A percentile compares a stretch with the other conserved stretches of the same genome.
These are phyloP conservation scores for Blastocystis hominis DNA, from an alignment of 352 stramenopile species.

Conservation along the genomic window DNA sequence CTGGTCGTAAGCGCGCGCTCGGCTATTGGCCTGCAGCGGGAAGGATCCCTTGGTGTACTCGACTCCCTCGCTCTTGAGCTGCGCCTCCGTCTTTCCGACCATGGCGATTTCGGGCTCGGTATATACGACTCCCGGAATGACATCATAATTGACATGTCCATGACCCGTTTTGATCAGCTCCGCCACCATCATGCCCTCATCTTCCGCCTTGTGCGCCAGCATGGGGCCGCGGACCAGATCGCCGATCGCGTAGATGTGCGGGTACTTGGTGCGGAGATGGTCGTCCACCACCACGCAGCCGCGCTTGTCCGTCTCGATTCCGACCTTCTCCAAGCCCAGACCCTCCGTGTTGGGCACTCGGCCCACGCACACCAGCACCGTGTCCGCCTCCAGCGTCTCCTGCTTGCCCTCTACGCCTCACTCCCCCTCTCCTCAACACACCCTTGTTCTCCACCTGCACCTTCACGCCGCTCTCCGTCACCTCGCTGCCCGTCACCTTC, in stretches of 20 bases:
- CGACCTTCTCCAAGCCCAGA: conserved; percentile 87
- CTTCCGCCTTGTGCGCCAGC: conserved; percentile 97
- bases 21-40: conserved; percentile 90
- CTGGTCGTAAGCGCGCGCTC: conserved; percentile 82
- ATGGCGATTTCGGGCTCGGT: conserved; percentile 78
- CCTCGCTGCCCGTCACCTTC: conserved; percentile 80
- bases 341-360: conserved; percentile 85
- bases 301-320: conserved; percentile 85
- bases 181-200: conserved; percentile 91
- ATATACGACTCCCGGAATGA: conserved; percentile 90
- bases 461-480: conserved; percentile 80
- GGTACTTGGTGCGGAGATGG: conserved; percentile 87
- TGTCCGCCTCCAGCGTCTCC: conserved; percentile 70
- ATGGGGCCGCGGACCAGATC: conserved; percentile 94
- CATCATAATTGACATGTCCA: conserved; percentile 97
- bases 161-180: conserved; percentile 90
- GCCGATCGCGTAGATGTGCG: conserved; percentile 86
- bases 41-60: conserved; percentile 93
- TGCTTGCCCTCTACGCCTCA: conserved; percentile 62
- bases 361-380: conserved; percentile 75
- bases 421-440: conserved; percentile 64
- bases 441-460: conserved; percentile 82
- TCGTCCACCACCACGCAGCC: conserved; percentile 89
- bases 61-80: conserved; percentile 85
- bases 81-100: conserved; percentile 91